Base-by-base conservation (phyloP, 495 filamentous ascomycete genomes). In the Oidiodendron maius region DNA sequence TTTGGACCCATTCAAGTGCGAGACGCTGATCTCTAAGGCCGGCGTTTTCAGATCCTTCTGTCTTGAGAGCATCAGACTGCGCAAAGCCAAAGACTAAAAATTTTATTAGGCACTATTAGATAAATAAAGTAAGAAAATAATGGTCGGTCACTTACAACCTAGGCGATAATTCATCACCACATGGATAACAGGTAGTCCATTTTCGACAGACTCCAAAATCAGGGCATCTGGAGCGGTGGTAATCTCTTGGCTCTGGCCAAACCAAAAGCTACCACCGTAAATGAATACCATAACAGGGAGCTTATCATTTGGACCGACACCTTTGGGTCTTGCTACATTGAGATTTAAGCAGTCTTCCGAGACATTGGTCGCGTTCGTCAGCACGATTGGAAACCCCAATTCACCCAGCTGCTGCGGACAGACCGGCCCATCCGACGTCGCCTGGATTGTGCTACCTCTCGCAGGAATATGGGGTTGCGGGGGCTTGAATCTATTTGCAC, bases 201-300 rank as follows among this genome's bases (percentile, higher is more conserved):
- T 60, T 10, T 49, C 39, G 9, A 81, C 64, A 2, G 78, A 80
- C 30, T 73, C 51, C 48, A 61, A 59, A 16, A 72, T 63, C 22
- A 77, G 46, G 15, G 64, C 67, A 54, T 72, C 68, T 2, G 70
- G 68, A 10, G 46, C 40, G 26, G 59, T 67, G 4, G 65, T 26
- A 1, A 57, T 53, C 48, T 77, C 68, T 15, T 53, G 60, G n/a
- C 61, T 70, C 28, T 57, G 58, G 1, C 66, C 65, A 36, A 15
- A 9, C 12, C 21, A 25, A 11, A 70, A 60, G 4, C 68, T 57
- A 32, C 83, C 81, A 23, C 81, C 82, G 54, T 75, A 82, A 35
- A 87, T 85, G 75, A 78, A 85, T 3, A 82, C 66, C 46, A 81
- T 64, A 22, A 86, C 76, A 1, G 83, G 83, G 3, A 86, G 58